phyloP scores from a whole-genome alignment of 306 rosid species.

The Rosa rugosa region DNA sequence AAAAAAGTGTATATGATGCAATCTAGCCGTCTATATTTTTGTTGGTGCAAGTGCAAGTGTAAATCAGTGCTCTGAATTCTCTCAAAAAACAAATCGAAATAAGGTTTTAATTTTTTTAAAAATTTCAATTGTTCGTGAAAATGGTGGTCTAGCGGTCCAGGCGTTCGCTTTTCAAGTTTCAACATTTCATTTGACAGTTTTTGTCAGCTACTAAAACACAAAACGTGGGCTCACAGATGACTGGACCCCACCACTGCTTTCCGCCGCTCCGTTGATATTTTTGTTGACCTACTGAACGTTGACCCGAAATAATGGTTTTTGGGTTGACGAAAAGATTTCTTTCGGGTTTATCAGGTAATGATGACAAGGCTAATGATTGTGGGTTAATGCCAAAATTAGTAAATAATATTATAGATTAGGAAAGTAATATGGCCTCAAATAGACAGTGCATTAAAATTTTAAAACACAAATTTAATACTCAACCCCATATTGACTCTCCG shows the following conservation, averaged over 20 bases:
- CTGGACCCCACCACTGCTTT: background rate
- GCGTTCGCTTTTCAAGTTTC: conserved; percentile 44
- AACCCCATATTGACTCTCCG: no score
- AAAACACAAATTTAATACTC: no score
- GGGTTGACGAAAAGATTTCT: background rate
- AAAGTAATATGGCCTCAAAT: background rate
- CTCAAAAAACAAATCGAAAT: fast-evolving
- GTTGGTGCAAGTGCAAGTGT: no score
- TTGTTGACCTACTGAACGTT: background rate
- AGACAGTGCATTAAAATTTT: background rate
- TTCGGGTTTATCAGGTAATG: background rate
- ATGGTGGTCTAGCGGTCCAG: conserved; percentile 26
- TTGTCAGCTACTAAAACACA: no score
- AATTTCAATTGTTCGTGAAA: background rate
- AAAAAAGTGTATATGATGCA: no score
- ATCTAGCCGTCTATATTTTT: no score
- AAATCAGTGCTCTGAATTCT: no score
- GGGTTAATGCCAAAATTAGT: background rate
- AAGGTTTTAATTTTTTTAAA: no score
- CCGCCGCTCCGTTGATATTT: conserved; percentile 3
- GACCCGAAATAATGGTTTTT: background rate
- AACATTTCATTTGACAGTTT: conserved; percentile 29
- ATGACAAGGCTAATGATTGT: background rate
- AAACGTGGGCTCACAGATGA: background rate
- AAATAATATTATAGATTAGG: background rate